Base-by-base conservation (phyloP, 768 basidiomycete genomes). In the Cubamyces sp. region DNA sequence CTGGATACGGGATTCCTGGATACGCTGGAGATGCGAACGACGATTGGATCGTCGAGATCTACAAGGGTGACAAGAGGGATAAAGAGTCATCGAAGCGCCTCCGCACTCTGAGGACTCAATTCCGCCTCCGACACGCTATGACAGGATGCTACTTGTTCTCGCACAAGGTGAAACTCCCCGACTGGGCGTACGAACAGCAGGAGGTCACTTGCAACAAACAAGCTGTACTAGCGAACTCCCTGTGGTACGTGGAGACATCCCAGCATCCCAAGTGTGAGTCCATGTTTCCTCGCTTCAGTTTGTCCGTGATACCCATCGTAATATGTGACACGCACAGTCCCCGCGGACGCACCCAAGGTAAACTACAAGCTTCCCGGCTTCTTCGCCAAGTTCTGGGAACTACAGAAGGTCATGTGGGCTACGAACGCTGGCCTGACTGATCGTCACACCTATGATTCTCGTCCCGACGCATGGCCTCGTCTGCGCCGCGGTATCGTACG, bases 121-220 rank as follows among this genome's bases (percentile, higher is more conserved):
- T 98, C 77, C 82, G 90, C 68, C 76, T 99, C 48, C 79, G 88
- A 56, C 97, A 99, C 74, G 79, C 83, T 18, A 79, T 96, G 66
- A 91, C 92, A 0, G 95, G 96, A 0, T 99, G 97, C 74, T 98
- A 97, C 73, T 82, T 99, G 40, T 99, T 98, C 81, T 94, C 92
- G 23, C 97, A 99, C 78, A 97, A 97, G 74, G 90, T 98, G 69
- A 98, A 98, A 76, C 78, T 99, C 1, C 97, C 97, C 0, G 92
- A 97, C 5, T 99, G 97, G 97, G 97, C 87, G 0, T 99, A 83
- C 68, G 97, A 98, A 71, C 97, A 99, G 74, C 97, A 99, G 73
- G 97, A 99, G 71, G 97, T 99, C 54, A 98, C 97, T 0, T 99
- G 97, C 75, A 99, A 99, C 77, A 98, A 95, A 82, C 96, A 98